These are phyloP conservation scores for Meredithiella fracta DNA, from an alignment of 2,329 filamentous ascomycete genomes.

Conservation along the genomic window DNA sequence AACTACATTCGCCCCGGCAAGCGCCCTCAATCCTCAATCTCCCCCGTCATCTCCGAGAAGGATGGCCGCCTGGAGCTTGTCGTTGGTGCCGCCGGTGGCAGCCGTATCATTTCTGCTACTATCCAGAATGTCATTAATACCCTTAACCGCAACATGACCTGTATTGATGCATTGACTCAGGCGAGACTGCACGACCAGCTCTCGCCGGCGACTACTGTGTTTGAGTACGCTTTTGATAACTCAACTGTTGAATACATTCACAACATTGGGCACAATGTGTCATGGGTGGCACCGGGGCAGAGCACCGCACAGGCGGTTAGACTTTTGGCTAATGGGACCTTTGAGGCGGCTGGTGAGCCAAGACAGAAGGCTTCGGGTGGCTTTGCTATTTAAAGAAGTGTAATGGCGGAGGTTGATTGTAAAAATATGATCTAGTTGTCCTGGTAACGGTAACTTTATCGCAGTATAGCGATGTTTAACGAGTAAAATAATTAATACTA, in stretches of 20 bases:
- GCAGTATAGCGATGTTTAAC: too few relatives aligned
- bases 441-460: too few relatives aligned
- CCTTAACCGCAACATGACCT: slow-evolving; percentile 48
- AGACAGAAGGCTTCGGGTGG: slow-evolving; percentile 61
- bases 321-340: slow-evolving; percentile 43
- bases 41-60: slow-evolving; percentile 58
- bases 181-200: slow-evolving; percentile 75
- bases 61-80: slow-evolving; percentile 55
- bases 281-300: slow-evolving; percentile 46
- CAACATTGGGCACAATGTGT: slow-evolving; percentile 55
- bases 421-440: not conserved
- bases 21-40: slow-evolving; percentile 61
- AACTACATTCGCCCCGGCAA: slow-evolving; percentile 69
- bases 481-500: too few relatives aligned
- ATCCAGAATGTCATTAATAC: slow-evolving; percentile 64
- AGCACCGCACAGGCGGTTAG: slow-evolving; percentile 62
- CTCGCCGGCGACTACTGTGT: slow-evolving; percentile 46
- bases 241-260: slow-evolving; percentile 49
- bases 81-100: slow-evolving; percentile 66
- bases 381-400: slow-evolving; percentile 26
- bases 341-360: slow-evolving; percentile 73
- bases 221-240: slow-evolving; percentile 62
- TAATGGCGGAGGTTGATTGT: not conserved
- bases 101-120: slow-evolving; percentile 67
- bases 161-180: slow-evolving; percentile 44